These are phyloP conservation scores for Tetratostichococcus sp. DNA, from an alignment of 139 green algal genomes.

Conservation along the genomic window DNA sequence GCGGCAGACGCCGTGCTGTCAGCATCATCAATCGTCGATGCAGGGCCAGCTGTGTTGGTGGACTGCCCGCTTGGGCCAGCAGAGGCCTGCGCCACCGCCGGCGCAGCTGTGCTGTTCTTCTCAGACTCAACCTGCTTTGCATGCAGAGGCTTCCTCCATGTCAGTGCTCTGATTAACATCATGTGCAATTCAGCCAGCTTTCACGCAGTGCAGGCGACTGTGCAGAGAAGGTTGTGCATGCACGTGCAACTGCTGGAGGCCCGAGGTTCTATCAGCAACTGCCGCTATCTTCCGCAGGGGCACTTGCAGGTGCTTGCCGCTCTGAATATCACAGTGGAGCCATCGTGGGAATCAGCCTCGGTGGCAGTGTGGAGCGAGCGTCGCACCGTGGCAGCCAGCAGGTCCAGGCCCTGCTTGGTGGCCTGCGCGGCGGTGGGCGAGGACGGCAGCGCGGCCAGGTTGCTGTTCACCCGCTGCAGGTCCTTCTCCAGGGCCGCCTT, in stretches of 20 bases:
- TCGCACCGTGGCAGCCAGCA: slow-evolving; percentile 11
- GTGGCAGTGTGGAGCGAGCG: background rate
- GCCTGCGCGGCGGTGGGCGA: slow-evolving; percentile 26
- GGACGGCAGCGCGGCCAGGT: background rate
- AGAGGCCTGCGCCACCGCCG: background rate
- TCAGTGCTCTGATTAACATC: no score
- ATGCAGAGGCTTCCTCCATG: no score
- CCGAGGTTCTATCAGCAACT: no score
- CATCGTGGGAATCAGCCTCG: no score
- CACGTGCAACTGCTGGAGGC: no score
- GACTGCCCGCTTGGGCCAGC: background rate
- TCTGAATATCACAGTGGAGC: no score
- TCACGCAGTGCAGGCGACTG: no score
- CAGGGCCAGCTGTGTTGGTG: no score
- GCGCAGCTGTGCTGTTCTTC: background rate
- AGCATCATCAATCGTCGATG: background rate
- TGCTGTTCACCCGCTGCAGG: slow-evolving; percentile 42
- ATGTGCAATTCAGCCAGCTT: no score
- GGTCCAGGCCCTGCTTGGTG: slow-evolving; percentile 35
- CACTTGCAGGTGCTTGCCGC: no score
- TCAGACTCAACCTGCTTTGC: background rate
- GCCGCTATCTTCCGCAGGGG: no score
- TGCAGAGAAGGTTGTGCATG: no score
- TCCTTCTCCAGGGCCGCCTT: slow-evolving; percentile 86
- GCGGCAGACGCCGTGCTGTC: background rate